A percentile compares a stretch with the other conserved stretches of the same genome.
These are phyloP conservation scores for Yamadazyma sp. DNA, from an alignment of 805 yeast species.

Conservation along the genomic window DNA sequence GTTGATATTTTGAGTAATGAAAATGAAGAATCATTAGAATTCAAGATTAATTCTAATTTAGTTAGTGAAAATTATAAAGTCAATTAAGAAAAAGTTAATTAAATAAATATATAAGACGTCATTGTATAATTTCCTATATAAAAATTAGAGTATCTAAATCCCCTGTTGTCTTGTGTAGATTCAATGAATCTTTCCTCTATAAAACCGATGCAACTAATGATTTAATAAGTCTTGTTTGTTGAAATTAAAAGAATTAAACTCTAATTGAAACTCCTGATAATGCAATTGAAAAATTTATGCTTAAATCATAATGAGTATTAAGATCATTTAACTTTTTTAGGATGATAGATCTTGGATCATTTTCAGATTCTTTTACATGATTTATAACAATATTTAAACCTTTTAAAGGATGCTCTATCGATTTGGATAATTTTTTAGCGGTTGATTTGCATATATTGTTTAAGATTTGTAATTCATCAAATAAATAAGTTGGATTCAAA, in stretches of 20 bases:
- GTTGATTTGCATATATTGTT: slow-evolving; percentile 14
- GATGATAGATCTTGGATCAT: slow-evolving; percentile 60
- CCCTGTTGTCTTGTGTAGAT: too few species aligned
- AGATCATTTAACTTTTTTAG: slow-evolving; percentile 45
- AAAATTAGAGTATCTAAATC: too few species aligned
- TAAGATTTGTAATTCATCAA: slow-evolving; percentile 49
- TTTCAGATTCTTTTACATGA: slow-evolving; percentile 39
- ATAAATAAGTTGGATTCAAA: slow-evolving; percentile 62
- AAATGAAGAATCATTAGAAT: slow-evolving; percentile 60
- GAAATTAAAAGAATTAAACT: slow-evolving; percentile 1
- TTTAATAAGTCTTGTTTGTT: too few species aligned
- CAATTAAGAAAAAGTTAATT: neutral
- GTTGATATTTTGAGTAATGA: slow-evolving; percentile 54
- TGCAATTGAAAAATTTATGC: slow-evolving; percentile 48
- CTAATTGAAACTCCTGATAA: slow-evolving; percentile 51
- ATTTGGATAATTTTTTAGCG: slow-evolving; percentile 7
- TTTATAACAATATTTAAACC: slow-evolving; percentile 48
- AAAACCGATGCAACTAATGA: too few species aligned
- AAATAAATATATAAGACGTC: too few species aligned
- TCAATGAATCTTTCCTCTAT: too few species aligned
- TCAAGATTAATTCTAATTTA: slow-evolving; percentile 58
- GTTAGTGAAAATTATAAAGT: slow-evolving; percentile 59
- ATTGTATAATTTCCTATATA: too few species aligned
- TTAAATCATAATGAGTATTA: slow-evolving; percentile 34
- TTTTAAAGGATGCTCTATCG: slow-evolving; percentile 33